Conservation (phyloP, 2,329 filamentous ascomycete species). For the Teratosphaeria pseudoeucalypti region DNA sequence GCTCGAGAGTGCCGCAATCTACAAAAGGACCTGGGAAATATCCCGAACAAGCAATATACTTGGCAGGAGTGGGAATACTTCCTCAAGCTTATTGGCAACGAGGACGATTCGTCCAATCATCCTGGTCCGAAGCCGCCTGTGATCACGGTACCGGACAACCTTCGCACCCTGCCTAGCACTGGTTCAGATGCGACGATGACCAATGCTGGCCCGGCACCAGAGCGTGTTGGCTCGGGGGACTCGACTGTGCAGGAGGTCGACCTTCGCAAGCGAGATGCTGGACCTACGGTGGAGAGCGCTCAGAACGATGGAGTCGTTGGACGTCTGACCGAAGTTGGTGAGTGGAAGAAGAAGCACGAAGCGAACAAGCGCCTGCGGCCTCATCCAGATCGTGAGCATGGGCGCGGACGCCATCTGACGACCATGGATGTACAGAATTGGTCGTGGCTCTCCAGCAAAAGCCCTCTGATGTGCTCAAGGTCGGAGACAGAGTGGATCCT, state of each 20-base stretch:
- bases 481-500: constrained; percentile 66
- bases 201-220: neutral
- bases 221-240: neutral
- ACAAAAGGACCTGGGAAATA: constrained; percentile 31
- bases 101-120: constrained; percentile 27
- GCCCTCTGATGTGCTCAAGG: constrained; percentile 58
- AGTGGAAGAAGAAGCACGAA: constrained; percentile 8
- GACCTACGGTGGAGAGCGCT: neutral
- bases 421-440: constrained; percentile 35
- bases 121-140: constrained; percentile 19
- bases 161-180: constrained; percentile 9
- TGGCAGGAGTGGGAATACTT: constrained; percentile 40
- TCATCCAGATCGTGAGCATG: constrained; percentile 8
- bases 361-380: constrained; percentile 5
- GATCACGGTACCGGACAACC: constrained; percentile 6
- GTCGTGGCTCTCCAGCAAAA: constrained; percentile 64
- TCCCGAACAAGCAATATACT: constrained; percentile 27
- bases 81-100: constrained; percentile 37
- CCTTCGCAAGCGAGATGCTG: neutral
- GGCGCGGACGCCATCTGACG: constrained; percentile 7
- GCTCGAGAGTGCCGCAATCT: constrained; percentile 34
- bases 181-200: constrained; percentile 3
- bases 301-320: constrained; percentile 15
- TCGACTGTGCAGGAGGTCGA: neutral
- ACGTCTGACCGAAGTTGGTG: constrained; percentile 6